Conservation (phyloP, 2,329 filamentous ascomycete genomes). For the Neonectria sp. region DNA sequence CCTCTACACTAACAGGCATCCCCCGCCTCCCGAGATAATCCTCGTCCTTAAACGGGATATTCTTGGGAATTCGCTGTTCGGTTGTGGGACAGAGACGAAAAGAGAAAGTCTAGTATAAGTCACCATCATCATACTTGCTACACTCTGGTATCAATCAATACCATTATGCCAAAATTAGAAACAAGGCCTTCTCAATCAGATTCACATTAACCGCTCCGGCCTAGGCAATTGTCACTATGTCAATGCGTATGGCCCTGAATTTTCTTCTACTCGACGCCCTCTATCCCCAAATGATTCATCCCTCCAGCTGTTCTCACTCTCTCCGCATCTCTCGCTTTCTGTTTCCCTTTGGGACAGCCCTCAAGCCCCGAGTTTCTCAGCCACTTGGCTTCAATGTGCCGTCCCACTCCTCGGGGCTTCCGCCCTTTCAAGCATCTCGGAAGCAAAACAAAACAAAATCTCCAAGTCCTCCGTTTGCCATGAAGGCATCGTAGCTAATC, state of each 20-base stretch:
- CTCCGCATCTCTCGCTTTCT: constrained; percentile 2
- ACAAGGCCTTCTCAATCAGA: background rate
- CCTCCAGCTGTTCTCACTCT: background rate
- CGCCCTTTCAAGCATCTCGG: constrained; percentile 15
- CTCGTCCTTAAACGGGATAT: background rate
- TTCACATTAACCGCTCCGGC: background rate
- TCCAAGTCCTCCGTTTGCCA: constrained; percentile 32
- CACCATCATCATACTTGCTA: no score
- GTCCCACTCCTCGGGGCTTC: constrained; percentile 16
- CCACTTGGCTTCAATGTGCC: constrained; percentile 3
- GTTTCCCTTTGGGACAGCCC: constrained; percentile 10
- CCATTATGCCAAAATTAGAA: background rate
- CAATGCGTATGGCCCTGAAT: constrained; percentile 17
- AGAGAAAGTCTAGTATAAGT: background rate
- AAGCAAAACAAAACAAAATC: constrained; percentile 29
- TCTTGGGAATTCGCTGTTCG: background rate
- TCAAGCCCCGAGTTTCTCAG: constrained; percentile 2
- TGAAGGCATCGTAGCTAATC: constrained; percentile 27
- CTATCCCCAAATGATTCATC: constrained; percentile 27
- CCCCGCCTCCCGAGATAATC: background rate
- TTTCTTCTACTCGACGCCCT: constrained; percentile 32
- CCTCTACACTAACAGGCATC: background rate
- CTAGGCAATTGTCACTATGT: background rate
- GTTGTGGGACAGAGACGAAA: background rate
- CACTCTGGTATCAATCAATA: background rate